These are phyloP conservation scores for Zygosaccharomyces pseudobailii DNA, from an alignment of 1,139 yeast species.

Conservation along the genomic window DNA sequence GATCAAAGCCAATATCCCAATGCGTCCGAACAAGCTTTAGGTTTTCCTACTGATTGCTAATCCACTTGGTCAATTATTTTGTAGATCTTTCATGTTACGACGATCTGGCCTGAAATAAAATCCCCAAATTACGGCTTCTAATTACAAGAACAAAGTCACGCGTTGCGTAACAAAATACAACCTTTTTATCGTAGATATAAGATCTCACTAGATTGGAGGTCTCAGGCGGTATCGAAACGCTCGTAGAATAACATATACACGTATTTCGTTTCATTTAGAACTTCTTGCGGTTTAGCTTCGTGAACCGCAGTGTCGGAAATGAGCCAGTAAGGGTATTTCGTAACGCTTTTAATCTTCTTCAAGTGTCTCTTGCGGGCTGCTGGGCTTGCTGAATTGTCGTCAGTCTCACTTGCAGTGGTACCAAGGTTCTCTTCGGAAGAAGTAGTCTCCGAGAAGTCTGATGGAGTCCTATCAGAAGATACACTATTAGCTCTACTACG, in stretches of 20 bases:
- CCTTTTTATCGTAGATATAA: too few species aligned
- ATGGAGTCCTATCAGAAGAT: constrained; percentile 15
- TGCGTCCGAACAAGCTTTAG: background rate
- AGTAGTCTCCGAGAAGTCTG: constrained; percentile 4
- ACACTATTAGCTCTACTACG: constrained; percentile 18
- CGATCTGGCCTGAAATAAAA: background rate
- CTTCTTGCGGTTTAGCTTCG: constrained; percentile 58
- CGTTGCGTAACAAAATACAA: background rate
- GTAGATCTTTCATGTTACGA: background rate
- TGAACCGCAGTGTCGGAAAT: constrained; percentile 69
- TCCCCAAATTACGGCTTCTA: background rate
- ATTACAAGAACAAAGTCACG: background rate
- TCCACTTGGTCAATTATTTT: background rate
- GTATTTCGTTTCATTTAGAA: constrained; percentile 63
- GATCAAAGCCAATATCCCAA: background rate
- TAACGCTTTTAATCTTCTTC: constrained; percentile 47
- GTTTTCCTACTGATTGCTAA: background rate
- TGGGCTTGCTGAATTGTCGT: constrained; percentile 6
- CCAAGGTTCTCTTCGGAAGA: constrained; percentile 11
- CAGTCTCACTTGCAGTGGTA: constrained; percentile 13
- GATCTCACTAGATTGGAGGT: background rate
- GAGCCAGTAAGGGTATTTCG: constrained; percentile 75
- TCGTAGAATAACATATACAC: constrained; percentile 86
- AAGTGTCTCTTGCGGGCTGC: constrained; percentile 13
- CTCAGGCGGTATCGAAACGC: constrained; percentile 6